Evolutionary conservation across 106 monocot species (phyloP).

Genomic region (Posidonia australis): DNA sequence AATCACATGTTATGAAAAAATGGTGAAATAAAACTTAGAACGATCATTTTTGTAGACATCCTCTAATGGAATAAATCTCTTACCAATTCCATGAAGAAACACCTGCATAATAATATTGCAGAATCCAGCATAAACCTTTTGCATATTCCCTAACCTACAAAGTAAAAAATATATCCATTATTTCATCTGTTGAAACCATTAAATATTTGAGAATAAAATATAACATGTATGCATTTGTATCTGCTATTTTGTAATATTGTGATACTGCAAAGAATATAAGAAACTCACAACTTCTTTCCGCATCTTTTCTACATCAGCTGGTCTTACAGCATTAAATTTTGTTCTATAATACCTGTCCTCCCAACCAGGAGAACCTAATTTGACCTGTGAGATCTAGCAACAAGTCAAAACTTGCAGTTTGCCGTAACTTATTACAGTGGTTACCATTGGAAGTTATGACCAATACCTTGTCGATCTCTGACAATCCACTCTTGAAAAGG

Average conservation of each 20-base stretch:
- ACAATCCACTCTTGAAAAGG: constrained; percentile 7
- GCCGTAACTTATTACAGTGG: no score
- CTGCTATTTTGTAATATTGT: no score
- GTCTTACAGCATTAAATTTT: constrained; percentile 24
- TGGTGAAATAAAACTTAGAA: background rate
- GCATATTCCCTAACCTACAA: constrained; percentile 38
- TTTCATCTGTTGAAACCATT: no score
- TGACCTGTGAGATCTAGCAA: constrained; percentile 15
- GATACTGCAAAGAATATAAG: no score
- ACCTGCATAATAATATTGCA: constrained; percentile 40
- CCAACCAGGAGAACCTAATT: constrained; percentile 26
- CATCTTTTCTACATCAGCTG: constrained; percentile 16
- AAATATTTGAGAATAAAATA: background rate
- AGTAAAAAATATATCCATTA: no score
- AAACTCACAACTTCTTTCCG: constrained; percentile 23
- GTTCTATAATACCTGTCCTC: constrained; percentile 27
- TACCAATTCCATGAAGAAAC: no score
- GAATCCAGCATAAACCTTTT: constrained; percentile 49
- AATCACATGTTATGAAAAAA: no score
- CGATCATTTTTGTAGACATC: background rate
- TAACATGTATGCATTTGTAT: background rate
- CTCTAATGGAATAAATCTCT: constrained; percentile 50
- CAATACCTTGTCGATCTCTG: constrained; percentile 8
- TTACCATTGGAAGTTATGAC: background rate
- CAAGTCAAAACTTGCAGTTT: no score